Evolutionary conservation across 2,329 filamentous ascomycete genomes (phyloP).

Genomic region (Lasiodiplodia gonubiensis): DNA sequence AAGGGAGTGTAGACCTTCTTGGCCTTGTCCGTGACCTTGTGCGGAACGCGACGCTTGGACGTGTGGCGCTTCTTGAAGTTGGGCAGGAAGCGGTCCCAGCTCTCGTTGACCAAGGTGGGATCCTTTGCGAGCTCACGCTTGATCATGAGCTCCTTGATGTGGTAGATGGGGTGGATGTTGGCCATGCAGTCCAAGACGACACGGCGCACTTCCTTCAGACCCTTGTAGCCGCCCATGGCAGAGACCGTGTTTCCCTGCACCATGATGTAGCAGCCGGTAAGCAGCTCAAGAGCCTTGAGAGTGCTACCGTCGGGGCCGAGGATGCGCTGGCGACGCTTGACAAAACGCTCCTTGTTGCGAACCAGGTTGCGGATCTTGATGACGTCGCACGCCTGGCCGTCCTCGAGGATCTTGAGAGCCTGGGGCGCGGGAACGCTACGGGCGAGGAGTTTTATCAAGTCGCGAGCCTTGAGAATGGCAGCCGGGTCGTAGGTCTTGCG

Average conservation of each 20-base stretch:
- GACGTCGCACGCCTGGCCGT: constrained; percentile 89
- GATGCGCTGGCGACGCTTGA: constrained; percentile 91
- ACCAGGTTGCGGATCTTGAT: constrained; percentile 94
- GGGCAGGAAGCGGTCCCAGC: constrained; percentile 94
- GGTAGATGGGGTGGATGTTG: constrained; percentile 88
- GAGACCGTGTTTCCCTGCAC: constrained; percentile 97
- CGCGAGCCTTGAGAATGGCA: constrained; percentile 88
- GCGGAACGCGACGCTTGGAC: constrained; percentile 79
- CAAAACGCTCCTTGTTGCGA: constrained; percentile 91
- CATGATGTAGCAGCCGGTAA: constrained; percentile 90
- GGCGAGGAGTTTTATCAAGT: constrained; percentile 90
- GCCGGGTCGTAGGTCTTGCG: constrained; percentile 90
- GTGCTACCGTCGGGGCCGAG: constrained; percentile 90
- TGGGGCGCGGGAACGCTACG: constrained; percentile 91
- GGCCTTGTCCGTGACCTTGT: constrained; percentile 87
- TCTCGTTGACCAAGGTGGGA: constrained; percentile 82
- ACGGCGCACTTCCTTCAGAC: constrained; percentile 87
- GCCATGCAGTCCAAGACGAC: constrained; percentile 96
- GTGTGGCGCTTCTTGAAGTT: constrained; percentile 96
- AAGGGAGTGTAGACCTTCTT: constrained; percentile 98
- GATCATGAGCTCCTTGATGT: constrained; percentile 96
- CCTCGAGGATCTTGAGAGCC: constrained; percentile 91
- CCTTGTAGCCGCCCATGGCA: constrained; percentile 90
- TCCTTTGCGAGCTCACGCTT: constrained; percentile 91
- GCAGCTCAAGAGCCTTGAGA: constrained; percentile 88